These are phyloP conservation scores for Amanita subjunquillea DNA, from an alignment of 768 basidiomycete species.

Conservation along the genomic window DNA sequence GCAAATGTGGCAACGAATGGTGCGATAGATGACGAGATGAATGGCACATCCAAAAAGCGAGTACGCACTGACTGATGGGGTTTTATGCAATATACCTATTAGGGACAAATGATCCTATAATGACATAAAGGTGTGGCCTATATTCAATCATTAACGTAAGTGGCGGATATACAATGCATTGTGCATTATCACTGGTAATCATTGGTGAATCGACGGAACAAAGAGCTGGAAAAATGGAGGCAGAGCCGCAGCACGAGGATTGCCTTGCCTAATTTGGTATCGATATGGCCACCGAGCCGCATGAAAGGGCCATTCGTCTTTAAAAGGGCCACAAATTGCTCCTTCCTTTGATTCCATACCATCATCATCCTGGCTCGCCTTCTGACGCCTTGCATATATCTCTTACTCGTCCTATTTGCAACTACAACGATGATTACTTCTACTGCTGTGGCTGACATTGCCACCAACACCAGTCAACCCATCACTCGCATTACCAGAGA, in stretches of 20 bases:
- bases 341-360: not conserved
- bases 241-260: not conserved
- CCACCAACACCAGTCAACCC: not conserved
- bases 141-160: too few species aligned
- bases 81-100: not conserved
- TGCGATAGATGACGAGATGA: constrained; percentile 7
- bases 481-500: constrained; percentile 2
- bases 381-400: not conserved
- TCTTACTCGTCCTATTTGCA: not conserved
- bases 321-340: not conserved
- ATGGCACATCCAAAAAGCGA: constrained; percentile 40
- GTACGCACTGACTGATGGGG: constrained; percentile 34
- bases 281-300: not conserved
- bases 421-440: not conserved
- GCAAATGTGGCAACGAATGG: constrained; percentile 9
- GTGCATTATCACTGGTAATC: too few species aligned
- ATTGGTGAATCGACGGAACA: not conserved
- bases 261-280: not conserved
- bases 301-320: not conserved
- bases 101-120: not conserved
- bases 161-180: too few species aligned
- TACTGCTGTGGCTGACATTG: not conserved
- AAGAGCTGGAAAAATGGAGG: not conserved
- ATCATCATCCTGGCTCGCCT: not conserved
- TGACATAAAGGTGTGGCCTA: too few species aligned